Evolutionary conservation across 768 basidiomycete species (phyloP).

Genomic region (Leccinellum albellum): DNA sequence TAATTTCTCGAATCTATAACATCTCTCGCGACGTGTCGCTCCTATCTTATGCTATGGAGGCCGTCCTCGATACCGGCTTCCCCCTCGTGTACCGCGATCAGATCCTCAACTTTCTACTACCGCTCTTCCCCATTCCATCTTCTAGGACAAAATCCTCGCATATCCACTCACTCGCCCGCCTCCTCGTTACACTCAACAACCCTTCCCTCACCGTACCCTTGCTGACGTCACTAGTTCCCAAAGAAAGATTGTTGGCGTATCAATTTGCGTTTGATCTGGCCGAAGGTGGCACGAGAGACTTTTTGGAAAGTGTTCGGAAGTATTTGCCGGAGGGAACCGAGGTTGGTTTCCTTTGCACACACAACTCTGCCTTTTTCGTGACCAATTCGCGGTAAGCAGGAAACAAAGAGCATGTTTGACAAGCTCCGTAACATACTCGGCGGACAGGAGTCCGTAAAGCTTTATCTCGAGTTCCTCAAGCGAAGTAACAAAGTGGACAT

Average conservation of each 20-base stretch:
- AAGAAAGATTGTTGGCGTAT: slow-evolving; percentile 77
- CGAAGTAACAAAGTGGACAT: slow-evolving; percentile 92
- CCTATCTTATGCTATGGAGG: slow-evolving; percentile 89
- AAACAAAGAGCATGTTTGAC: slow-evolving; percentile 60
- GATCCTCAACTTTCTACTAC: slow-evolving; percentile 72
- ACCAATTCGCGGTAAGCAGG: slow-evolving; percentile 35
- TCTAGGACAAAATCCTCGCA: slow-evolving; percentile 72
- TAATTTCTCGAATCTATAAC: slow-evolving; percentile 75
- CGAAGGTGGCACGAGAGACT: slow-evolving; percentile 92
- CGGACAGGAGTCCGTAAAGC: slow-evolving; percentile 87
- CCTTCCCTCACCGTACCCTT: slow-evolving; percentile 75
- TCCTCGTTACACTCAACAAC: slow-evolving; percentile 85
- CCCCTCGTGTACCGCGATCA: slow-evolving; percentile 81
- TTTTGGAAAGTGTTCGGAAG: slow-evolving; percentile 70
- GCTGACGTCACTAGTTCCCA: slow-evolving; percentile 64
- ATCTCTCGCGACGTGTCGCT: slow-evolving; percentile 72
- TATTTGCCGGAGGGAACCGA: slow-evolving; percentile 65
- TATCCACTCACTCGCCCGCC: slow-evolving; percentile 77
- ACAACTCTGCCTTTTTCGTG: not conserved
- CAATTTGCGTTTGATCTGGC: slow-evolving; percentile 95
- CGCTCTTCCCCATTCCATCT: slow-evolving; percentile 78
- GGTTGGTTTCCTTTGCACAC: slow-evolving; percentile 36
- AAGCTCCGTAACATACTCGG: slow-evolving; percentile 79
- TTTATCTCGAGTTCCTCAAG: slow-evolving; percentile 94
- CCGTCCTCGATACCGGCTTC: slow-evolving; percentile 86